Evolutionary conservation across 1,139 yeast species (phyloP).

Genomic region (Martiniozyma asiatica): DNA sequence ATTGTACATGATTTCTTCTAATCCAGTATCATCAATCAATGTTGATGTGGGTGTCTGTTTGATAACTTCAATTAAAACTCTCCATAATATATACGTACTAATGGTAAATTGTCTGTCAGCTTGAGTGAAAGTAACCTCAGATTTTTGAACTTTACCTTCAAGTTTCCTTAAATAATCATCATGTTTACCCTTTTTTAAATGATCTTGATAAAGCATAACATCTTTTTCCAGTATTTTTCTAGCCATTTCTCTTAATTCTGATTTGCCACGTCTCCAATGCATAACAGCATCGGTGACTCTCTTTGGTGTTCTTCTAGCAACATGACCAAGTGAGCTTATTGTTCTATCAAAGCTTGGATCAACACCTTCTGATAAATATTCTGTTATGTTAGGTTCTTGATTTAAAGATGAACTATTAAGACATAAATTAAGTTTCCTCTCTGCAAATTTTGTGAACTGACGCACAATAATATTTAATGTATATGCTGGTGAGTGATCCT

Average conservation of each 20-base stretch:
- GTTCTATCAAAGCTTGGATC: slow-evolving; percentile 82
- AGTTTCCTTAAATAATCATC: slow-evolving; percentile 9
- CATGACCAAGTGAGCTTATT: slow-evolving; percentile 75
- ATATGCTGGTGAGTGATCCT: slow-evolving; percentile 46
- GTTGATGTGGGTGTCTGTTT: slow-evolving; percentile 68
- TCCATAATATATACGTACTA: slow-evolving; percentile 79
- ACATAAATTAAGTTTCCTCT: slow-evolving; percentile 68
- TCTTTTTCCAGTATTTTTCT: slow-evolving; percentile 46
- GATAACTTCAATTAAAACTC: slow-evolving; percentile 87
- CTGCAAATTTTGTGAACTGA: slow-evolving; percentile 90
- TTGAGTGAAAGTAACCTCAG: slow-evolving; percentile 61
- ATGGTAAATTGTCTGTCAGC: slow-evolving; percentile 83
- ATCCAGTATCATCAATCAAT: slow-evolving; percentile 67
- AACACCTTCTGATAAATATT: slow-evolving; percentile 74
- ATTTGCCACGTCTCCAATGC: slow-evolving; percentile 93
- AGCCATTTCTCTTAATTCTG: slow-evolving; percentile 75
- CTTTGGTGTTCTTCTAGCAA: slow-evolving; percentile 81
- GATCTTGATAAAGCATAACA: slow-evolving; percentile 22
- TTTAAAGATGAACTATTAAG: slow-evolving; percentile 49
- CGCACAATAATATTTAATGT: slow-evolving; percentile 90
- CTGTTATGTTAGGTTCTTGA: slow-evolving; percentile 72
- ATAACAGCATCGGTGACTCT: slow-evolving; percentile 95
- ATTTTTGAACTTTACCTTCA: slow-evolving; percentile 38
- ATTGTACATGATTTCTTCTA: slow-evolving; percentile 88
- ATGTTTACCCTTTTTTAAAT: slow-evolving; percentile 2